Conservation (phyloP, 371 early-diverging fungal genomes). For the Basidiobolus meristosporus region DNA sequence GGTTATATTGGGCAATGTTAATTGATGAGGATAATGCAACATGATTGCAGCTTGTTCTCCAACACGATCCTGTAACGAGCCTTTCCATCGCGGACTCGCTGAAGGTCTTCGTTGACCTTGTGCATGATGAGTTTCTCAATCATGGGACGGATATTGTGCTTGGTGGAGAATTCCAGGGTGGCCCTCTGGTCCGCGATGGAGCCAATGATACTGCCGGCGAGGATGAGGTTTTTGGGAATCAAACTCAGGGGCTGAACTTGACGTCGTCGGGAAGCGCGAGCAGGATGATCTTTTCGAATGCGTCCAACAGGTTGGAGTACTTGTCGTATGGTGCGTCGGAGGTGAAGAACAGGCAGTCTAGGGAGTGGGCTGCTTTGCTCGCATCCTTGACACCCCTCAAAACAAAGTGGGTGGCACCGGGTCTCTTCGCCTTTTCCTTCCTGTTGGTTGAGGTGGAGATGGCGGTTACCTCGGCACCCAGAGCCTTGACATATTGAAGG, state of each 20-base stretch:
- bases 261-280: slow-evolving; percentile 40
- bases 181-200: slow-evolving; percentile 24
- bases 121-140: slow-evolving; percentile 35
- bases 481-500: slow-evolving; percentile 33
- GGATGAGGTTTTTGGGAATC: slow-evolving; percentile 16
- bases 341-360: slow-evolving; percentile 35
- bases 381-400: slow-evolving; percentile 11
- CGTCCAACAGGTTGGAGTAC: slow-evolving; percentile 22
- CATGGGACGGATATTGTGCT: slow-evolving; percentile 41
- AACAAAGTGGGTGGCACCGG: slow-evolving; percentile 42
- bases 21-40: no score
- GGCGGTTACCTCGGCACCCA: slow-evolving; percentile 50
- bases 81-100: background rate
- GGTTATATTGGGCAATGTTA: no score
- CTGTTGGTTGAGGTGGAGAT: slow-evolving; percentile 35
- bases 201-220: slow-evolving; percentile 57
- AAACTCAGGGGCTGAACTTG: slow-evolving; percentile 15
- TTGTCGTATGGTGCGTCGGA: slow-evolving; percentile 25
- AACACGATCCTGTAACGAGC: background rate
- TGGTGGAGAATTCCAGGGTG: slow-evolving; percentile 48
- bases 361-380: slow-evolving; percentile 2
- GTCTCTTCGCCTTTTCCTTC: slow-evolving; percentile 33
- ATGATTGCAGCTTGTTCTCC: background rate
- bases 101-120: slow-evolving; percentile 24
- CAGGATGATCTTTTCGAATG: slow-evolving; percentile 29